Base-by-base conservation (phyloP, 2,329 filamentous ascomycete species). In the Pseudocercospora fijiensis region DNA sequence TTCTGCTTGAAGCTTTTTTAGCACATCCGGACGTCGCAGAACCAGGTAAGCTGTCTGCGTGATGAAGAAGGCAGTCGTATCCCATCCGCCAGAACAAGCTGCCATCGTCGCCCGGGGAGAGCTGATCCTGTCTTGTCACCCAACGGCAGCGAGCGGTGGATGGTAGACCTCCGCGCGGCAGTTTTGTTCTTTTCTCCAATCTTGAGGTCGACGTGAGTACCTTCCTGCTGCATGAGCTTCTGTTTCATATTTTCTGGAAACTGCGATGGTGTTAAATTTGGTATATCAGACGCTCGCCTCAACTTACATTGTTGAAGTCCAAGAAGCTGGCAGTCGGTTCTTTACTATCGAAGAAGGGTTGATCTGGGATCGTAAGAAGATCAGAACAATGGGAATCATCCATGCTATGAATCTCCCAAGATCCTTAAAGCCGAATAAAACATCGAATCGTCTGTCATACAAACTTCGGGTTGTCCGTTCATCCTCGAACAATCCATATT, bases 401-500 rank as follows among this genome's bases (percentile, higher is more conserved):
- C 60, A 65, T 4, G 59, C 47, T 9, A 65, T 65, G 33, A 62
- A 65, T 3, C 59, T 47, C 7, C 63, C 63, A 37, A 65, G 59
- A 37, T 60, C 30, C 7, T 45, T 64, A n/a, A 65, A 49, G n/a
- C 63, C 63, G 41, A 65, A 62, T 22, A 60, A 28, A 7, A 30
- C 27, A 57, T 65, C 60, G 47, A 62, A 62, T 8, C 57, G 47
- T 20, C 60, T n/a, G n/a, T 65, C 57, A 33, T 63, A 62, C 7
- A 65, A 45, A 2, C 57, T 57, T 45, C 56, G 56, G 10, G 60
- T 65, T 8, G 60, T 62, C 58, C 60, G 55, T 30, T 62, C 60
- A 41, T 65, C 63, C 28, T 60, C 60, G 43, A 65, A 60, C 52
- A 62, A 63, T 11, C 51, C 60, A 24, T 65, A 61, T 13, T 61